Percentiles rank a stretch among this genome's conserved stretches.
Conservation (phyloP, 139 green algal species). For the Chlamydomonas applanata region DNA sequence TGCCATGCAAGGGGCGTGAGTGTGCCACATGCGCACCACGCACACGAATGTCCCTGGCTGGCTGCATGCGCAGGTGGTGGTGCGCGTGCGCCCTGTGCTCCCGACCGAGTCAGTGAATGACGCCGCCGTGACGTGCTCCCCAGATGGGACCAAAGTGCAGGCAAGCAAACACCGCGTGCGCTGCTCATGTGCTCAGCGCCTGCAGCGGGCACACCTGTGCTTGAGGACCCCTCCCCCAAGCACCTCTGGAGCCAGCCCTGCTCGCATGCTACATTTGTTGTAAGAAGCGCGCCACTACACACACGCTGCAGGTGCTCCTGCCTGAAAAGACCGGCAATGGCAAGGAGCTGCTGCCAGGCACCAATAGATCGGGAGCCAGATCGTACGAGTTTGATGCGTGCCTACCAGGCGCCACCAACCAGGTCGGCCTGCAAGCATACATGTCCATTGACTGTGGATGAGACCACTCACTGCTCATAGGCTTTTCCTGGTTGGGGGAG, state of each 20-base stretch:
- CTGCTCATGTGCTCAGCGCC: no score
- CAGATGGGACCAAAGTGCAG: conserved; percentile 46
- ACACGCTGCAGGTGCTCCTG: conserved; percentile 36
- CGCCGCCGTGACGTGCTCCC: conserved; percentile 51
- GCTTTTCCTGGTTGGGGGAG: no score
- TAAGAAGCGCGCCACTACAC: no score
- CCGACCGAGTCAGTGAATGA: conserved; percentile 43
- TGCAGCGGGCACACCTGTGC: no score
- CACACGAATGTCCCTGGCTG: neutral
- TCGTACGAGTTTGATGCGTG: conserved; percentile 56
- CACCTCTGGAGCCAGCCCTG: neutral
- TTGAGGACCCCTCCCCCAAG: no score
- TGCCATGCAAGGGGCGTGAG: no score
- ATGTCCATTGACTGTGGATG: no score
- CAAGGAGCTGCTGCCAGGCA: conserved; percentile 22
- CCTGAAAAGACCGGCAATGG: conserved; percentile 9
- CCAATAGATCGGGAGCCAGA: neutral
- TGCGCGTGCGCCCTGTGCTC: conserved; percentile 58
- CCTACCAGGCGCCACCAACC: conserved; percentile 46
- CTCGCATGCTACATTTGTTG: neutral
- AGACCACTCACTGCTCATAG: no score
- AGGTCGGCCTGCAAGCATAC: no score
- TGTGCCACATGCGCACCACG: no score
- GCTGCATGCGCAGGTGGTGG: conserved; percentile 51
- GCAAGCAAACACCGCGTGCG: no score